Percentiles rank a stretch among this genome's conserved stretches.
These are phyloP conservation scores for Tylopilus orsonianus DNA, from an alignment of 1,284 basidiomycete genomes.

Conservation along the genomic window DNA sequence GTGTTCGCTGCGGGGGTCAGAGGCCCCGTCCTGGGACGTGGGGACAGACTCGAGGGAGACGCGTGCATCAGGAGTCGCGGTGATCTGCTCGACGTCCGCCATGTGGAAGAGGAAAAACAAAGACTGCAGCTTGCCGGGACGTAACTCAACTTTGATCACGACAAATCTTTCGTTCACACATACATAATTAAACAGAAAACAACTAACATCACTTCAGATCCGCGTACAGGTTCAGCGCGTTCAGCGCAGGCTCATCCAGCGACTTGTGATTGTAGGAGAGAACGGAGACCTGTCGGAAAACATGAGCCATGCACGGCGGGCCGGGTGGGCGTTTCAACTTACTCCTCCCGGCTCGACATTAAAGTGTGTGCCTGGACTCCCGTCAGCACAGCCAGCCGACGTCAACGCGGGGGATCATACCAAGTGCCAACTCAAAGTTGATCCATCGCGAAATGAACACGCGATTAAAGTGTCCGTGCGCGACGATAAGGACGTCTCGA, in stretches of 20 bases:
- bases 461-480: conserved; percentile 85
- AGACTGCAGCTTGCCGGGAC: conserved; percentile 10
- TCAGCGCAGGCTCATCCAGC: conserved; percentile 73
- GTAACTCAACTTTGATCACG: conserved; percentile 14
- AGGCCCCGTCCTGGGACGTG: conserved; percentile 23
- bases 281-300: conserved; percentile 53
- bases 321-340: conserved; percentile 30
- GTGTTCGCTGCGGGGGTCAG: conserved; percentile 47
- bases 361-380: conserved; percentile 63
- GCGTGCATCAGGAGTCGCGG: conserved; percentile 28
- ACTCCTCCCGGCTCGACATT: conserved; percentile 81
- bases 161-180: conserved; percentile 18
- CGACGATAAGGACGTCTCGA: conserved; percentile 74
- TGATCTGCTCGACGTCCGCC: conserved; percentile 43
- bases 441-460: conserved; percentile 84
- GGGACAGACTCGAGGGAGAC: conserved; percentile 23
- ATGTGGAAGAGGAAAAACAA: conserved; percentile 36
- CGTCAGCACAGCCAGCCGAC: conserved; percentile 4
- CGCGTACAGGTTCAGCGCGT: conserved; percentile 72
- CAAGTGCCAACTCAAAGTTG: conserved; percentile 61
- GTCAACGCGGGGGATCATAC: conserved; percentile 37
- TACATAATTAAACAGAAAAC: conserved; percentile 22
- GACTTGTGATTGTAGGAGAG: conserved; percentile 75
- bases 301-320: conserved; percentile 2
- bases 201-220: conserved; percentile 33